Percentiles rank a stretch among this genome's conserved stretches.
Evolutionary conservation across 2,329 filamentous ascomycete genomes (phyloP).

Genomic region (Fusarium nematophilum): DNA sequence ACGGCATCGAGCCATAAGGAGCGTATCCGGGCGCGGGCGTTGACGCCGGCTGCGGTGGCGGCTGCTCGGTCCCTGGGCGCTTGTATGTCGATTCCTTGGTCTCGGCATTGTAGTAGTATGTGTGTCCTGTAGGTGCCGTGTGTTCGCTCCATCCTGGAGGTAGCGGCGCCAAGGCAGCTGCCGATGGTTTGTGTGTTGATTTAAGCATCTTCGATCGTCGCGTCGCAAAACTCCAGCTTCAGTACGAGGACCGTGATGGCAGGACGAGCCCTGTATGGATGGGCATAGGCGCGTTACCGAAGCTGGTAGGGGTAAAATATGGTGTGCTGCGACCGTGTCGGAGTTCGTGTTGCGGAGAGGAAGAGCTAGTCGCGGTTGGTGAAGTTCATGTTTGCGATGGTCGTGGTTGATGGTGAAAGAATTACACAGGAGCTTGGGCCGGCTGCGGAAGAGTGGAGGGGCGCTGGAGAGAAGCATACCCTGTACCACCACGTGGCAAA

Average conservation of each 20-base stretch:
- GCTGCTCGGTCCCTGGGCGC: conserved; percentile 65
- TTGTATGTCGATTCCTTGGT: conserved; percentile 91
- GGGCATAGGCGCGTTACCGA: too few species aligned
- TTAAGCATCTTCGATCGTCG: conserved; percentile 69
- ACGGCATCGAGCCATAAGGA: conserved; percentile 47
- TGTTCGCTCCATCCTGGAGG: conserved; percentile 92
- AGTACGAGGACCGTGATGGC: background rate
- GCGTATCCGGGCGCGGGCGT: conserved; percentile 47
- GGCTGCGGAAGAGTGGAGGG: conserved; percentile 8
- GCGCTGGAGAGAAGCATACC: conserved; percentile 2
- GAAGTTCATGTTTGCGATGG: background rate
- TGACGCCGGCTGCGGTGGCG: conserved; percentile 30
- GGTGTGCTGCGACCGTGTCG: too few species aligned
- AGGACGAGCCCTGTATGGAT: background rate
- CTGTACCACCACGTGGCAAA: conserved; percentile 20
- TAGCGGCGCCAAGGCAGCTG: conserved; percentile 66
- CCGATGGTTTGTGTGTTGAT: conserved; percentile 76
- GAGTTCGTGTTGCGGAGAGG: background rate
- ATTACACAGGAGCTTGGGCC: conserved; percentile 27
- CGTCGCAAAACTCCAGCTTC: conserved; percentile 30
- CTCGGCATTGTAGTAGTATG: conserved; percentile 86
- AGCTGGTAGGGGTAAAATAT: too few species aligned
- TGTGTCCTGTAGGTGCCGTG: conserved; percentile 86
- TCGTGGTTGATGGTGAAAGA: conserved; percentile 11
- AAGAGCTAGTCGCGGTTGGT: background rate